Conservation (phyloP, 306 rosid genomes). For the Prunus davidiana region DNA sequence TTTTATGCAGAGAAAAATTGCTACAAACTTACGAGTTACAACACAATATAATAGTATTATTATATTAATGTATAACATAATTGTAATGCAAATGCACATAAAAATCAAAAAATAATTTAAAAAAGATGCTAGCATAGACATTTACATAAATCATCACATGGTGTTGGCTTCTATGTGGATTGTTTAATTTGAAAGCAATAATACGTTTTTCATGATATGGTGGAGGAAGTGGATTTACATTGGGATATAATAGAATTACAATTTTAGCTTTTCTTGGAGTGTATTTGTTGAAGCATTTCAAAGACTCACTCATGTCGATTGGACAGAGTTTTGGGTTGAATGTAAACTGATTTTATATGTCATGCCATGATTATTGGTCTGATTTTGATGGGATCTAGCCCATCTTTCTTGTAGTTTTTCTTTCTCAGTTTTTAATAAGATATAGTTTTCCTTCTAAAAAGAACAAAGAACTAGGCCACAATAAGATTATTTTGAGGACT, state of each 20-base stretch:
- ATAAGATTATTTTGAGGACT: conserved; percentile 15
- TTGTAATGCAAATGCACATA: too few relatives aligned
- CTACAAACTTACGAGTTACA: background rate
- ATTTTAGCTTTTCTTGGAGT: background rate
- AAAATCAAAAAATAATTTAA: background rate
- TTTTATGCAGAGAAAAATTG: background rate
- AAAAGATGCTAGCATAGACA: background rate
- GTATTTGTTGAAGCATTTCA: background rate
- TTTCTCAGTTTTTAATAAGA: background rate
- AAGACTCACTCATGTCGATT: background rate
- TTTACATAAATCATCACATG: background rate
- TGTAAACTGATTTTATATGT: background rate
- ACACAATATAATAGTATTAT: background rate
- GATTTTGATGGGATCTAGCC: background rate
- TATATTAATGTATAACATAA: too few relatives aligned
- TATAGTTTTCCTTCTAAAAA: background rate
- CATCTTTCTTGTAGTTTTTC: background rate
- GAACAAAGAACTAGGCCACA: background rate
- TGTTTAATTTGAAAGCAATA: too few relatives aligned
- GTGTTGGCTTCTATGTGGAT: too few relatives aligned
- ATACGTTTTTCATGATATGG: background rate
- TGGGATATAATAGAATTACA: background rate
- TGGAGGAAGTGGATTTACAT: background rate
- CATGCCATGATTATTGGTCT: background rate
- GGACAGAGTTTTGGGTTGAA: background rate